These are phyloP conservation scores for Salvia sclarea DNA, from an alignment of 305 asterid species.

Conservation along the genomic window DNA sequence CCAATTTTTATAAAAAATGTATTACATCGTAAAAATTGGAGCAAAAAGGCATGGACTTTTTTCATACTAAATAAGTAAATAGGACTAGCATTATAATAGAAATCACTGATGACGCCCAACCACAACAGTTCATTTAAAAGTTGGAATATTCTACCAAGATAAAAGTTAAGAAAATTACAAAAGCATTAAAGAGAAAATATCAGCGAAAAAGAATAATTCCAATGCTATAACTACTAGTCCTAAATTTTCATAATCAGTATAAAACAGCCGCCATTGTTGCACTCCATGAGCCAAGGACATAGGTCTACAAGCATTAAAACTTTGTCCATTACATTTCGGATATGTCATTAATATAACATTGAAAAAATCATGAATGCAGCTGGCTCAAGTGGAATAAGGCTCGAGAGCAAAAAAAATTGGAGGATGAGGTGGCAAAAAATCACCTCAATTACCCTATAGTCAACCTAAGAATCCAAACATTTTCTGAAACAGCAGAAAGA, in stretches of 20 bases:
- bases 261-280: neutral
- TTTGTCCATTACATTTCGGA: too few species aligned
- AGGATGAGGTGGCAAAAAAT: too few species aligned
- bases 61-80: neutral
- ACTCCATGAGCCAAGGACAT: too few species aligned
- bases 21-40: neutral
- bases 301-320: too few species aligned
- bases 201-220: neutral
- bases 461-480: too few species aligned
- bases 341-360: too few species aligned
- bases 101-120: neutral
- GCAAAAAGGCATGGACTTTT: neutral
- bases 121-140: neutral
- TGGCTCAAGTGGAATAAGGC: slow-evolving; percentile 8
- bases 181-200: neutral
- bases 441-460: too few species aligned
- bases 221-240: neutral
- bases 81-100: neutral
- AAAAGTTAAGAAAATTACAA: slow-evolving; percentile 7
- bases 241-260: neutral
- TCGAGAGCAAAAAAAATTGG: neutral
- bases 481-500: too few species aligned
- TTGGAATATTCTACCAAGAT: neutral
- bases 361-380: neutral
- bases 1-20: neutral